Percentiles rank a stretch among this genome's conserved stretches.
Conservation (phyloP, 2,329 filamentous ascomycete genomes). For the Chlorencoelia australis region DNA sequence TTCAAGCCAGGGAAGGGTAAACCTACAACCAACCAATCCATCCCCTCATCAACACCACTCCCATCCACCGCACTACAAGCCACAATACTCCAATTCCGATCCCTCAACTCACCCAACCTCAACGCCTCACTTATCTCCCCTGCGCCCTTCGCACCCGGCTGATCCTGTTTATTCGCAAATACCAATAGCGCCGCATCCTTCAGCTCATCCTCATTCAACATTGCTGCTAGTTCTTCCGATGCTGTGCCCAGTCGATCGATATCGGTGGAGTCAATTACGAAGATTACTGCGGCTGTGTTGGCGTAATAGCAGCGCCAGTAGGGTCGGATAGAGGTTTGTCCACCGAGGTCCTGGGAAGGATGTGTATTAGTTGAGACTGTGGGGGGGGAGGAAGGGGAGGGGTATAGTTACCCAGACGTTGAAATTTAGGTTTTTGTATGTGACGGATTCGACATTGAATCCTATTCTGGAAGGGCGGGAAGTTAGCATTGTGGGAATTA, state of each 20-base stretch:
- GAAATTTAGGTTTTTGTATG: constrained; percentile 96
- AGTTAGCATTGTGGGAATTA: too few relatives aligned
- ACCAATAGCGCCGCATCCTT: constrained; percentile 86
- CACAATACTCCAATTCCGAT: constrained; percentile 98
- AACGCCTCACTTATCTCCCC: constrained; percentile 94
- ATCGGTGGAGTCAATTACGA: constrained; percentile 97
- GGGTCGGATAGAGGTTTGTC: constrained; percentile 95
- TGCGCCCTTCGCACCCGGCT: constrained; percentile 90
- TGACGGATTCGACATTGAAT: constrained; percentile 98
- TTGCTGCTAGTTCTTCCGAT: constrained; percentile 82
- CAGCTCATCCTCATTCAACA: constrained; percentile 95
- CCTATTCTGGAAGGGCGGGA: too few relatives aligned
- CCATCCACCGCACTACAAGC: constrained; percentile 95
- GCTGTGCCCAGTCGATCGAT: constrained; percentile 90
- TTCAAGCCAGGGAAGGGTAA: neutral
- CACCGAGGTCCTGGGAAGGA: constrained; percentile 65
- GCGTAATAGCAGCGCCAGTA: constrained; percentile 99
- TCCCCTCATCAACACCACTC: constrained; percentile 87
- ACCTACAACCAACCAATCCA: constrained; percentile 82
- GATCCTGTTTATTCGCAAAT: constrained; percentile 98
- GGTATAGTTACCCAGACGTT: constrained; percentile 77
- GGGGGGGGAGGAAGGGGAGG: neutral
- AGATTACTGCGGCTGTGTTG: constrained; percentile 96
- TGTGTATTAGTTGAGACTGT: constrained; percentile 3
- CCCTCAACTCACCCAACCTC: constrained; percentile 79